Evolutionary conservation across 345 rosid species (phyloP).

Genomic region (Citrus mangshanensis): DNA sequence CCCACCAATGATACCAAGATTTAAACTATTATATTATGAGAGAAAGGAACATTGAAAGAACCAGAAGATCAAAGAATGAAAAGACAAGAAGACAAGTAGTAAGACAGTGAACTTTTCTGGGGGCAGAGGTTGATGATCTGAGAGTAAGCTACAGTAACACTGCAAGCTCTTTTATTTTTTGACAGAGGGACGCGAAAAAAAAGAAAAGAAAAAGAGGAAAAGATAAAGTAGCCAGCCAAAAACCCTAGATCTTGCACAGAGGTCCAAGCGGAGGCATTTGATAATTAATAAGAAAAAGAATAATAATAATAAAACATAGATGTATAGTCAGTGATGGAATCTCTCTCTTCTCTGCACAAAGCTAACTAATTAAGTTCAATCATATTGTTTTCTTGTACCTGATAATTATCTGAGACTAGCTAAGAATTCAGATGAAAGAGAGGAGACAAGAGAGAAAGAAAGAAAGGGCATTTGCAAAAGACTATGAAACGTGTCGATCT

Average conservation of each 20-base stretch:
- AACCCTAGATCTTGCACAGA: conserved; percentile 54
- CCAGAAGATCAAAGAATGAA: conserved; percentile 35
- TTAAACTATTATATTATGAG: background rate
- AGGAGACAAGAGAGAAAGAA: too few species aligned
- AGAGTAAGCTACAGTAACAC: background rate
- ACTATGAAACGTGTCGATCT: conserved; percentile 31
- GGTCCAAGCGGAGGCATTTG: conserved; percentile 28
- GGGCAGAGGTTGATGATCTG: background rate
- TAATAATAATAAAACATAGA: too few species aligned
- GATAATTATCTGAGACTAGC: too few species aligned
- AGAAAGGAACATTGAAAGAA: conserved; percentile 9
- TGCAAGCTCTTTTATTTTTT: background rate
- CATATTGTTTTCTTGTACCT: background rate
- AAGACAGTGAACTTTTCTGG: background rate
- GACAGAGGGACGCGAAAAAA: background rate
- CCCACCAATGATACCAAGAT: background rate
- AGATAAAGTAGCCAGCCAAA: conserved; percentile 2
- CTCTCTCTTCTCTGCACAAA: background rate
- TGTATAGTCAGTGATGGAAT: conserved; percentile 15
- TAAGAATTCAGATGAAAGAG: background rate
- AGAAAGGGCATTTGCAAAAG: background rate
- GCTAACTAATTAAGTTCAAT: conserved; percentile 5
- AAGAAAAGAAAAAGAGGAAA: too few species aligned
- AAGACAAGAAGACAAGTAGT: background rate
- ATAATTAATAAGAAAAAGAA: background rate